Percentiles rank a stretch among this genome's conserved stretches.
Conservation (phyloP, 345 rosid species). For the Durio zibethinus region DNA sequence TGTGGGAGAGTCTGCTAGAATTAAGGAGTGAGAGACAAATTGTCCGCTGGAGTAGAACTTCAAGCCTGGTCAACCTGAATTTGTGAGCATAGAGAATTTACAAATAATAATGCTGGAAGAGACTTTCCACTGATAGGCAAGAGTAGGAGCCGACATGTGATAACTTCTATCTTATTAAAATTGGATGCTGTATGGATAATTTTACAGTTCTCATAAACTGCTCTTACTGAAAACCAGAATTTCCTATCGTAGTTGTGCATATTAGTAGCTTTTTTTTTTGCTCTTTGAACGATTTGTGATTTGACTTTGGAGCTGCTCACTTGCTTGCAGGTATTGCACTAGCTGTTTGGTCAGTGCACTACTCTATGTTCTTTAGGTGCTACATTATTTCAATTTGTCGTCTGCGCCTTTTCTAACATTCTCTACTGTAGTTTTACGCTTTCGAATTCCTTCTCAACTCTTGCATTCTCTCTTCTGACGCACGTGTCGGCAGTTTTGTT, state of each 20-base stretch:
- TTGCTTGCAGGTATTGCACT: not conserved
- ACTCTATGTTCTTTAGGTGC: not conserved
- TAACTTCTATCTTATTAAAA: not conserved
- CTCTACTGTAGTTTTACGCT: not conserved
- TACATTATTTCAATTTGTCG: not conserved
- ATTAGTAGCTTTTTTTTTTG: not conserved
- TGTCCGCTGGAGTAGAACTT: not conserved
- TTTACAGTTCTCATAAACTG: not conserved
- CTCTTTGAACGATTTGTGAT: not conserved
- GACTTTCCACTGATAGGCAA: not conserved
- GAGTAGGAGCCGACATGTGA: not conserved
- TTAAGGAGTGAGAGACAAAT: constrained; percentile 28
- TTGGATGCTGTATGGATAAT: not conserved
- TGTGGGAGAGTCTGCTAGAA: constrained; percentile 62
- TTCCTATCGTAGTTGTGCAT: not conserved
- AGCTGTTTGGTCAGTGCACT: not conserved
- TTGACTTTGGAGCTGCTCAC: not conserved
- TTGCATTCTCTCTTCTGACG: not conserved
- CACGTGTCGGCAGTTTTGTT: not conserved
- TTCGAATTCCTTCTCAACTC: not conserved
- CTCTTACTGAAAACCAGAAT: not conserved
- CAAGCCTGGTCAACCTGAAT: not conserved
- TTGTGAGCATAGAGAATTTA: not conserved
- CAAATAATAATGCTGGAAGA: not conserved
- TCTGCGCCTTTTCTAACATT: not conserved